Evolutionary conservation across 2,329 filamentous ascomycete genomes (phyloP).

Genomic region (Trichocomaceae sp.): DNA sequence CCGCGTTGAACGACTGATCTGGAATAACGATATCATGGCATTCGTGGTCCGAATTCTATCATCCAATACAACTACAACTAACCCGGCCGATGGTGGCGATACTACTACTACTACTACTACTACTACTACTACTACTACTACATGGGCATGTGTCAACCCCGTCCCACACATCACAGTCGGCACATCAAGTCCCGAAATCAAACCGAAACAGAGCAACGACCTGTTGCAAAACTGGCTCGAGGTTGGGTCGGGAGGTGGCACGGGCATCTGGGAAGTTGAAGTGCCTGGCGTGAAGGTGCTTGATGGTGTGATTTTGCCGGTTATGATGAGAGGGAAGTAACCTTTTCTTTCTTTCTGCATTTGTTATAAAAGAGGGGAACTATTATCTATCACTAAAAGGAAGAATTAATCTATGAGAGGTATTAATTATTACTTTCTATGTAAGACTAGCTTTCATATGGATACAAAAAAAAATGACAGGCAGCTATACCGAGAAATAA

Average conservation of each 20-base stretch:
- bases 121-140: slow-evolving; percentile 12
- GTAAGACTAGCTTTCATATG: no score
- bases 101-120: slow-evolving; percentile 17
- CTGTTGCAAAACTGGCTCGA: slow-evolving; percentile 70
- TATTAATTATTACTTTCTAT: no score
- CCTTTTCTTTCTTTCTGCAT: not conserved
- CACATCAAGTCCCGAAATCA: slow-evolving; percentile 65
- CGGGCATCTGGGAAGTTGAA: slow-evolving; percentile 49
- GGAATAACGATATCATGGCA: slow-evolving; percentile 81
- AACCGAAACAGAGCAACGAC: slow-evolving; percentile 92
- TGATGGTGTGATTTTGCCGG: slow-evolving; percentile 49
- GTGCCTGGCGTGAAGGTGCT: slow-evolving; percentile 51
- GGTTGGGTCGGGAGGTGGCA: slow-evolving; percentile 44
- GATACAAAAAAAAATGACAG: no score
- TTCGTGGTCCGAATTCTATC: slow-evolving; percentile 68
- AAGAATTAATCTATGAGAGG: no score
- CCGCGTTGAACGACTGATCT: slow-evolving; percentile 64
- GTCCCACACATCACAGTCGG: slow-evolving; percentile 87
- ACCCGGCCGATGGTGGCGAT: slow-evolving; percentile 36
- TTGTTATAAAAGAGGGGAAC: no score
- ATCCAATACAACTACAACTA: slow-evolving; percentile 14
- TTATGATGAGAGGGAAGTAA: slow-evolving; percentile 32
- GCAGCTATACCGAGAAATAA: no score
- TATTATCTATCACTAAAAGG: not conserved
- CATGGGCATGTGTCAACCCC: slow-evolving; percentile 66